A percentile compares a stretch with the other conserved stretches of the same genome.
Evolutionary conservation across 805 yeast genomes (phyloP).

Genomic region (Cyberlindnera meyerae): DNA sequence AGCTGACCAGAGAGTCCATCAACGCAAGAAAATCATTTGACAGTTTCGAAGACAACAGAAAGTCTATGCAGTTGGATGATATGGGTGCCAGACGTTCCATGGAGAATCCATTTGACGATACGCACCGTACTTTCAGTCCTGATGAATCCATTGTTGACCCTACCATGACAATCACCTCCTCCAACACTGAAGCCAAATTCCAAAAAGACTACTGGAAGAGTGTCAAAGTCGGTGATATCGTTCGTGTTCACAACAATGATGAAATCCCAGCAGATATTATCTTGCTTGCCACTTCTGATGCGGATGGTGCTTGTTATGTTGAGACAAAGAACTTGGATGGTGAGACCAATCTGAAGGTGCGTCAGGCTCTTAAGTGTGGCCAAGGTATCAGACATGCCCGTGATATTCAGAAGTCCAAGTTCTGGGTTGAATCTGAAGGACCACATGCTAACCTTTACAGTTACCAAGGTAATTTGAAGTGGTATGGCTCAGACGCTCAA

Average conservation of each 20-base stretch:
- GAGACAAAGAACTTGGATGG: conserved; percentile 85
- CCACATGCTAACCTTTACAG: conserved; percentile 76
- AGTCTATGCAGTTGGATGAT: conserved; percentile 28
- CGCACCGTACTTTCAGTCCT: conserved; percentile 29
- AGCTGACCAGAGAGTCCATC: conserved; percentile 22
- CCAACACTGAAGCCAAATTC: conserved; percentile 41
- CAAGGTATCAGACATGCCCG: conserved; percentile 42
- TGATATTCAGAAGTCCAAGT: conserved; percentile 47
- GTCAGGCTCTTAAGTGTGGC: conserved; percentile 65
- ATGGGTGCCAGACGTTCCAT: conserved; percentile 14
- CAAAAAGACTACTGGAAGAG: conserved; percentile 58
- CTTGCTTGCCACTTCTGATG: conserved; percentile 60
- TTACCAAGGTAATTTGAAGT: conserved; percentile 67
- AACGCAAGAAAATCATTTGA: conserved; percentile 37
- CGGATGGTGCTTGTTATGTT: conserved; percentile 64
- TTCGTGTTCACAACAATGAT: conserved; percentile 68
- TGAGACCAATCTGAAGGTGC: conserved; percentile 71
- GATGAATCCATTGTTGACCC: conserved; percentile 53
- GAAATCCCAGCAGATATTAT: conserved; percentile 78
- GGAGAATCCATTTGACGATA: conserved; percentile 27
- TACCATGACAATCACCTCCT: conserved; percentile 47
- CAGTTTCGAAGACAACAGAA: conserved; percentile 28
- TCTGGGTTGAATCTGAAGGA: conserved; percentile 77
- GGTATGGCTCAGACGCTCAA: conserved; percentile 36
- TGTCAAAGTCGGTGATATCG: conserved; percentile 68